Evolutionary conservation across 371 early-diverging fungal genomes (phyloP), one percentile per base, ranked within the genome.

Genomic region (Rhizopus arrhizus): DNA sequence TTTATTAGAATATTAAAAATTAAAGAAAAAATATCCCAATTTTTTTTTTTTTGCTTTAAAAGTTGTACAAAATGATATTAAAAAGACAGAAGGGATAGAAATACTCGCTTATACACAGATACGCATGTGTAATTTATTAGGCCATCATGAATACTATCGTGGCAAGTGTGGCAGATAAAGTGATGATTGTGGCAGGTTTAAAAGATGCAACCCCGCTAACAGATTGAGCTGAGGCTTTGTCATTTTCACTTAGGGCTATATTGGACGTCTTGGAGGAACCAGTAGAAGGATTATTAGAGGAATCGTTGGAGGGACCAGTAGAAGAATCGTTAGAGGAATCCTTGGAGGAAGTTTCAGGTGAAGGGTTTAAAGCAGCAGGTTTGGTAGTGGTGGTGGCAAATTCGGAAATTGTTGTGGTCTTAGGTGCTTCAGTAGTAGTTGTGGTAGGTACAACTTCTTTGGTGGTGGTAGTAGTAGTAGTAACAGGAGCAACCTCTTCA

Each of bases 141-240:
- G 15, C n/a, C 43, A 55, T 22, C 42, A 59, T 43, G n/a, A 60
- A 48, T 11, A 34, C 53, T 15, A 52, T 0, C 11, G 38, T 16
- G 13, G 54, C 42, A 43, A 41, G 12, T 9, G 40, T 16, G 32
- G 41, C 9, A 3, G 28, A 36, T 28, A 51, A 29, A 34, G 48
- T 56, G 16, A 49, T 46, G 5, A 45, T 8, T 2, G 8, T 46
- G 15, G 42, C 48, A 11, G 62, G 62, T 28, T 62, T 38, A 35
- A 50, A 41, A 28, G 13, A 6, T 1, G n/a, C 54, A 9, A 36
- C 59, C 16, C 57, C 55, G 34, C 45, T 58, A 2, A 64, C 59
- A 34, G 65, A 64, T 51, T 64, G 65, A 3, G 48, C 65, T 22
- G 55, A 49, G 12, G 49, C 55, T 3, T 54, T n/a, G 10, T 59